A percentile compares a stretch with the other conserved stretches of the same genome.
Conservation (phyloP, 2,329 filamentous ascomycete species). For the Botrytis medusae region DNA sequence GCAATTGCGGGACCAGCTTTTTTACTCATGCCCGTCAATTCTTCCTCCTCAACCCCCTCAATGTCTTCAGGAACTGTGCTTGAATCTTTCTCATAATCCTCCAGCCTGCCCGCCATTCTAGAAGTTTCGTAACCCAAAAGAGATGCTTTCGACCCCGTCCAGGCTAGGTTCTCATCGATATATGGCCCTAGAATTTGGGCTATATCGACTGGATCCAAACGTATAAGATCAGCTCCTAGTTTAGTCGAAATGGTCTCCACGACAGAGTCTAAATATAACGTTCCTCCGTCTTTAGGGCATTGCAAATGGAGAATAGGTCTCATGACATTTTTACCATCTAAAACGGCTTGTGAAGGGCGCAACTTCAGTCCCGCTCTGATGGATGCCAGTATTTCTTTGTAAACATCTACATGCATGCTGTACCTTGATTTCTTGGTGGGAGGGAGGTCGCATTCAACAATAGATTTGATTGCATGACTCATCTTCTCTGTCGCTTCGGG, state of each 20-base stretch:
- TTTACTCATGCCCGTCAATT: neutral
- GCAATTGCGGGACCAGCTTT: constrained; percentile 4
- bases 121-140: constrained; percentile 58
- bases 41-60: constrained; percentile 45
- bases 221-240: constrained; percentile 64
- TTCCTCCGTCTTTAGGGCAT: constrained; percentile 57
- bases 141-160: constrained; percentile 49
- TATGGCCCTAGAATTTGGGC: constrained; percentile 69
- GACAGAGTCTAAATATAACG: constrained; percentile 56
- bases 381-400: constrained; percentile 46
- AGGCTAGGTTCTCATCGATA: constrained; percentile 59
- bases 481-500: constrained; percentile 8
- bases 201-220: constrained; percentile 67
- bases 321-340: constrained; percentile 35
- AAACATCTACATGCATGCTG: constrained; percentile 37
- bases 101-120: constrained; percentile 54
- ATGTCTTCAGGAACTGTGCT: constrained; percentile 44
- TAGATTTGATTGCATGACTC: constrained; percentile 19
- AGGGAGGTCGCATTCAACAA: constrained; percentile 26
- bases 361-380: constrained; percentile 51
- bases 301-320: constrained; percentile 60
- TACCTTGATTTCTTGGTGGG: constrained; percentile 33
- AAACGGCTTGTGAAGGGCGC: constrained; percentile 38
- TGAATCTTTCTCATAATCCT: constrained; percentile 50
- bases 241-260: constrained; percentile 62